These are phyloP conservation scores for Chlamydomonas reinhardtii DNA, from an alignment of 163 green algal genomes.

Conservation along the genomic window DNA sequence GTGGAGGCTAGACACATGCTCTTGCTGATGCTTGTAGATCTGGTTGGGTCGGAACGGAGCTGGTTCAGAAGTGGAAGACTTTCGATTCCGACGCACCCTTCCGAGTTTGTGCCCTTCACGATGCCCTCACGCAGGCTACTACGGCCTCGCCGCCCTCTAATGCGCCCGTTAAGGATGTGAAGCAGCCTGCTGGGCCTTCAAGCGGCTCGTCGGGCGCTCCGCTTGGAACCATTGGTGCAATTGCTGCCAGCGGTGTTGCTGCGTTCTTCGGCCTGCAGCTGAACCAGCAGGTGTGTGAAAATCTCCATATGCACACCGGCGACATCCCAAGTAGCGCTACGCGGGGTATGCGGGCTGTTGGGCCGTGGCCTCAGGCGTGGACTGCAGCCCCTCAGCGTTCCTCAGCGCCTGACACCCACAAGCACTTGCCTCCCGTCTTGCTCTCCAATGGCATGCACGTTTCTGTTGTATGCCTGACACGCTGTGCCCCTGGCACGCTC, in stretches of 20 bases:
- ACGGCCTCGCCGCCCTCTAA: background rate
- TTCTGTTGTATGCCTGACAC: no score
- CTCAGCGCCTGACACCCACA: no score
- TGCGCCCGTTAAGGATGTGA: background rate
- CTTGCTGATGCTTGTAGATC: background rate
- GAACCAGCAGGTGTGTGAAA: constrained; percentile 18
- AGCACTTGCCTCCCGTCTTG: no score
- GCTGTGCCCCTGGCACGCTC: no score
- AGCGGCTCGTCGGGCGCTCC: background rate
- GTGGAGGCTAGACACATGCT: background rate
- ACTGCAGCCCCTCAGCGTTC: no score
- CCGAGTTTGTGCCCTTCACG: background rate
- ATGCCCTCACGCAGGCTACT: background rate
- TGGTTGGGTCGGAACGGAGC: background rate
- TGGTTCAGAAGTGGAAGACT: background rate
- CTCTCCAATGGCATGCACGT: no score
- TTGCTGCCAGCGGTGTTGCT: background rate
- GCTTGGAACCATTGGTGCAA: background rate
- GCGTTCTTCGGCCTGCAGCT: constrained; percentile 15
- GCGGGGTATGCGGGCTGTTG: background rate
- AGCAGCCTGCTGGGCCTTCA: background rate
- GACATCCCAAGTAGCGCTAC: no score
- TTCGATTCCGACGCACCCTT: background rate
- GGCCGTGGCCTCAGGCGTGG: no score
- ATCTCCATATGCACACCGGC: background rate